These are phyloP conservation scores for Lecanoromycetidae sp. DNA, from an alignment of 2,329 filamentous ascomycete genomes.

Conservation along the genomic window DNA sequence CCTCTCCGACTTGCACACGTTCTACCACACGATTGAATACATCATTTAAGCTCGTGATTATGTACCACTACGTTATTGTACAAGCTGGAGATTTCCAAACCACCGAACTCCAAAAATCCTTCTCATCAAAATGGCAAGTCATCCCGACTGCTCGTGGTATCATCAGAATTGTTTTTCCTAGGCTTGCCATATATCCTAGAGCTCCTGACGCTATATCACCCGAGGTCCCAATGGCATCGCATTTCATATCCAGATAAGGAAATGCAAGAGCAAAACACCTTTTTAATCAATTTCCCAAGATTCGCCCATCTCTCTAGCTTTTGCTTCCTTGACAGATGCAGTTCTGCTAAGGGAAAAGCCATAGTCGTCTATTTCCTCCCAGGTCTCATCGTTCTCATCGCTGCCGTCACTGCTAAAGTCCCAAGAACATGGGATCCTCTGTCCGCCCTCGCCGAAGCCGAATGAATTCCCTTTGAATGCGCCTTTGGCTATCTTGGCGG, in stretches of 20 bases:
- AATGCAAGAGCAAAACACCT: neutral
- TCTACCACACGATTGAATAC: too few relatives aligned
- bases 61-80: too few relatives aligned
- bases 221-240: neutral
- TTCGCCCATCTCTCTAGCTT: conserved; percentile 5
- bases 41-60: too few relatives aligned
- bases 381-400: conserved; percentile 37
- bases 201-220: neutral
- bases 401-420: conserved; percentile 38
- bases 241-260: neutral
- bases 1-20: too few relatives aligned
- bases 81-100: too few relatives aligned
- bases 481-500: conserved; percentile 55
- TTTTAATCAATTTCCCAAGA: conserved; percentile 16
- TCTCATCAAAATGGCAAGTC: neutral
- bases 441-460: conserved; percentile 42
- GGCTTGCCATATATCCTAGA: neutral
- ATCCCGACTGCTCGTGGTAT: neutral
- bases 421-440: conserved; percentile 47
- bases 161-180: neutral
- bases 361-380: conserved; percentile 49
- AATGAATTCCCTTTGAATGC: conserved; percentile 41
- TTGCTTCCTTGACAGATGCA: neutral
- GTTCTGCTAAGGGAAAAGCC: conserved; percentile 33
- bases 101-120: neutral